phyloP scores from a whole-genome alignment of 2,329 filamentous ascomycete species.

The Ilyonectria mors-panacis region DNA sequence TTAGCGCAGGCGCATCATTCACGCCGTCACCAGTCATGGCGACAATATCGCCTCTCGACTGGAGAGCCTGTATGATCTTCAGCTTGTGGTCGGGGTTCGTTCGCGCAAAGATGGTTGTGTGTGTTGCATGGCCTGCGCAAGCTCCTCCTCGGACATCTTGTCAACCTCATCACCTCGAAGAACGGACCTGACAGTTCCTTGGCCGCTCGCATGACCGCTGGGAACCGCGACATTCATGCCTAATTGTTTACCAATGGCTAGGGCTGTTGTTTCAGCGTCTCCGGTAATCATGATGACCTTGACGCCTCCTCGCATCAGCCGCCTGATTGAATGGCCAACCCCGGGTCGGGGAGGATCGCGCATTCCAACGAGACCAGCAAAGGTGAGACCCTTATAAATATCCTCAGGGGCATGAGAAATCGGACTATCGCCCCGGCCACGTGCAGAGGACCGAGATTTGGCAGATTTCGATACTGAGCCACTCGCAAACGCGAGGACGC shows the following conservation, averaged over 20 bases:
- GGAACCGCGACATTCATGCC: conserved; percentile 84
- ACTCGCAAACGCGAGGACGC: conserved; percentile 94
- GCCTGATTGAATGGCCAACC: conserved; percentile 89
- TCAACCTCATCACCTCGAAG: conserved; percentile 94
- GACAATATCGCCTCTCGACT: conserved; percentile 94
- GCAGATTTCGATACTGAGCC: conserved; percentile 72
- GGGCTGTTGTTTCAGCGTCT: conserved; percentile 93
- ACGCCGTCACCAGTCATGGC: conserved; percentile 99
- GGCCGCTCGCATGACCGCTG: conserved; percentile 66
- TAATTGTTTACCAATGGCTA: conserved; percentile 94
- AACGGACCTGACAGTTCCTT: conserved; percentile 78
- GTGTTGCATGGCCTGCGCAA: conserved; percentile 86
- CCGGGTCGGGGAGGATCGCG: conserved; percentile 94
- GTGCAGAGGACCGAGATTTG: conserved; percentile 60
- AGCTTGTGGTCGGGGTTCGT: conserved; percentile 98
- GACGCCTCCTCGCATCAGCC: conserved; percentile 93
- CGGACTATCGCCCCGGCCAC: conserved; percentile 58
- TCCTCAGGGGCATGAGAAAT: conserved; percentile 73
- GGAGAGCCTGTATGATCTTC: conserved; percentile 93
- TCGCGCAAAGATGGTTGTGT: conserved; percentile 95
- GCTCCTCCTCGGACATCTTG: conserved; percentile 86
- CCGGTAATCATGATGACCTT: conserved; percentile 99
- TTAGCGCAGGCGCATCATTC: conserved; percentile 96
- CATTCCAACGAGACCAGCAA: conserved; percentile 96
- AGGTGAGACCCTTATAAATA: conserved; percentile 85